Evolutionary conservation across 495 filamentous ascomycete species (phyloP), one percentile per base, ranked within the genome.

Genomic region (Hypoxylon lenormandii): DNA sequence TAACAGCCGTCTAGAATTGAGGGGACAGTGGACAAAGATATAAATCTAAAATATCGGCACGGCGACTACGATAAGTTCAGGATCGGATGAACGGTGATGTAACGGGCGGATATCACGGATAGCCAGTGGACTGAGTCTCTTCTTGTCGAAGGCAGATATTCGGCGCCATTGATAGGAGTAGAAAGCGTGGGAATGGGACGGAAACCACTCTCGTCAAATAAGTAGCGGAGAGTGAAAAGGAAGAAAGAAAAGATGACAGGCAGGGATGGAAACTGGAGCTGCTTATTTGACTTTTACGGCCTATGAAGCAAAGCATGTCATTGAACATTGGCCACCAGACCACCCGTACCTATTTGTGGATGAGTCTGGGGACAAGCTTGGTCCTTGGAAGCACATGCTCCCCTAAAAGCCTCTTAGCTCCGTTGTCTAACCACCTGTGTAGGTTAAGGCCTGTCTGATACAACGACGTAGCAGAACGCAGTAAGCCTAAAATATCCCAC

Each of bases 61-160:
- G 6, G 33, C 47, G 26, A 40, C 26, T 12, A 45, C 23, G 19
- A 51, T 45, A 38, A 13, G 23, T 69, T 30, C 12, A n/a, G 28
- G 38, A 45, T 37, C 6, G 45, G 43, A 49, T 48, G 47, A 48
- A 58, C 46, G 37, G 51, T 62, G 63, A 53, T 59, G 57, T 38
- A 42, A 28, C 36, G 47, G 58, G 57, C 46, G 37, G 36, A 43
- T 65, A 60, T 71, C 42, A 71, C 48, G 68, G 65, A 53, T 71
- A 71, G 22, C 62, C 68, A 28, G 68, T 71, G 22, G 68, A 71
- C 62, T 66, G 68, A 38, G 49, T 56, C 18, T 71, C 53, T 53
- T 62, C 58, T 42, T 66, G 62, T 59, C 52, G 52, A 54, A 13
- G 52, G 58, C 42, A 40, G 22, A 60, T 62, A 48, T 62, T 53